phyloP scores from a whole-genome alignment of 805 yeast genomes.

The Candida sithepensis region DNA sequence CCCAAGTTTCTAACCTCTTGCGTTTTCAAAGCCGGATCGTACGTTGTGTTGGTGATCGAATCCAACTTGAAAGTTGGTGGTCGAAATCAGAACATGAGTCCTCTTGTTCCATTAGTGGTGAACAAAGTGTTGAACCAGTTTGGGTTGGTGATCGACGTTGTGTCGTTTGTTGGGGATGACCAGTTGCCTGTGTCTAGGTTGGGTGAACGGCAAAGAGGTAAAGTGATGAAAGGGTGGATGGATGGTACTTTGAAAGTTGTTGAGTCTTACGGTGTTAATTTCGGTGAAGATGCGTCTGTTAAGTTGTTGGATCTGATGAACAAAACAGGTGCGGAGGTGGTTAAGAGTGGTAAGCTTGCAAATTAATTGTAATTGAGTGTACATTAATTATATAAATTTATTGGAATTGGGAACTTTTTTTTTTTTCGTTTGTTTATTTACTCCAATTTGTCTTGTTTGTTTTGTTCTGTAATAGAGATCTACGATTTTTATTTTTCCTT shows the following conservation, averaged over 20 bases:
- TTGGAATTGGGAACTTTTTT: no score
- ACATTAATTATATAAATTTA: no score
- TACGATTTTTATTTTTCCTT: no score
- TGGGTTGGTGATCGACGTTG: constrained; percentile 77
- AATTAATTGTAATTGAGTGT: no score
- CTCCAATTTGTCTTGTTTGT: no score
- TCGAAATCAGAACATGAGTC: constrained; percentile 41
- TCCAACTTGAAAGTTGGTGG: constrained; percentile 23
- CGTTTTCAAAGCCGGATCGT: constrained; percentile 78
- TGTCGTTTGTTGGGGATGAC: constrained; percentile 68
- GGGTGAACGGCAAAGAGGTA: constrained; percentile 73
- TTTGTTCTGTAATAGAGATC: no score
- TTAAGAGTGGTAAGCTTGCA: no score
- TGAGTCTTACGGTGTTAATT: constrained; percentile 53
- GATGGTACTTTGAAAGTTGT: constrained; percentile 39
- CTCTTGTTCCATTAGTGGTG: constrained; percentile 79
- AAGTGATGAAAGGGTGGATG: constrained; percentile 56
- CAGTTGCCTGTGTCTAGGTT: constrained; percentile 67
- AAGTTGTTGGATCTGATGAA: constrained; percentile 56
- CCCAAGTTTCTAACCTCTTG: constrained; percentile 32
- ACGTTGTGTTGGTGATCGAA: constrained; percentile 73
- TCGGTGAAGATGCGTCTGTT: constrained; percentile 64
- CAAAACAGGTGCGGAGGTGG: constrained; percentile 12
- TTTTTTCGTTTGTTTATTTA: no score
- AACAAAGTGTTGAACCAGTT: constrained; percentile 76